These are phyloP conservation scores for Sesbania bispinosa DNA, from an alignment of 306 rosid genomes.

Conservation along the genomic window DNA sequence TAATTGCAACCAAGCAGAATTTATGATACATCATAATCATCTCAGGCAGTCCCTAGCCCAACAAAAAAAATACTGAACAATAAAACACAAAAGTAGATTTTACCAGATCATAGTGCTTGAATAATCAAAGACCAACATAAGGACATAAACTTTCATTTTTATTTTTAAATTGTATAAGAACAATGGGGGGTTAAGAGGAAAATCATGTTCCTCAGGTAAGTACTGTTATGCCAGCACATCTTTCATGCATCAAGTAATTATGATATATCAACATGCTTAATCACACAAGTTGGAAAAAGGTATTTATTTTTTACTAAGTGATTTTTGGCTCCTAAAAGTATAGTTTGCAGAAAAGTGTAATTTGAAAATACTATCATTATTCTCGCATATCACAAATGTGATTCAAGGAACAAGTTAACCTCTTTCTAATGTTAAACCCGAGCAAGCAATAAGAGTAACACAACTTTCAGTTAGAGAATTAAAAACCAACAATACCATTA, in stretches of 20 bases:
- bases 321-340: slow-evolving; percentile 1
- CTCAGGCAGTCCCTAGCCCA: too few species aligned
- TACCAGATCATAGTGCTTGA: too few species aligned
- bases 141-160: not conserved
- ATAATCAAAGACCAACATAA: too few species aligned
- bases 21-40: too few species aligned
- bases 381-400: not conserved
- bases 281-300: not conserved
- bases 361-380: not conserved
- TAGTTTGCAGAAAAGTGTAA: not conserved
- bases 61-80: too few species aligned
- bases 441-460: slow-evolving; percentile 6
- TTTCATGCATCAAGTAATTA: slow-evolving; percentile 10
- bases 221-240: not conserved
- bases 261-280: not conserved
- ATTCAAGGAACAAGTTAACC: slow-evolving; percentile 8
- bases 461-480: slow-evolving; percentile 7
- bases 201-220: not conserved
- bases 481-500: not conserved
- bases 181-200: not conserved
- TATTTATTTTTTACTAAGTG: too few species aligned
- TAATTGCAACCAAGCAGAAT: too few species aligned
- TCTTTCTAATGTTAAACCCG: not conserved
- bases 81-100: too few species aligned
- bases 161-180: not conserved